A percentile compares a stretch with the other conserved stretches of the same genome.
These are phyloP conservation scores for Aspergillus arachidicola DNA, from an alignment of 2,329 filamentous ascomycete genomes.

Conservation along the genomic window DNA sequence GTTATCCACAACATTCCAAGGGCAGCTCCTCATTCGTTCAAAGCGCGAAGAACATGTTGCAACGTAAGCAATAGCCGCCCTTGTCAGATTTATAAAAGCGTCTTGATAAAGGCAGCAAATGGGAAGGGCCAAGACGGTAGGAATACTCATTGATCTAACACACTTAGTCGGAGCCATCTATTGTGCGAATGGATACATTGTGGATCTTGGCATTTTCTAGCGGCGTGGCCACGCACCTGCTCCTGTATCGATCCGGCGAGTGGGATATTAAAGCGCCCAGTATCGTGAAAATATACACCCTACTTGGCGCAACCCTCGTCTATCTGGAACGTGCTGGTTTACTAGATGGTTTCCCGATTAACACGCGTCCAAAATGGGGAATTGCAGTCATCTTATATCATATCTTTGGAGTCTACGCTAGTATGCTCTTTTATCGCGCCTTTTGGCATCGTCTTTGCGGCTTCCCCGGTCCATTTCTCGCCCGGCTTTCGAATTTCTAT, in stretches of 20 bases:
- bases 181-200: not conserved
- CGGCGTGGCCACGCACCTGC: not conserved
- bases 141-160: not conserved
- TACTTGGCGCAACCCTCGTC: not conserved
- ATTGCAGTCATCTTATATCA: not conserved
- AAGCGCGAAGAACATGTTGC: not conserved
- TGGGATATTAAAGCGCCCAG: not conserved
- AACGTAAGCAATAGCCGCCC: not conserved
- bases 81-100: not conserved
- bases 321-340: not conserved
- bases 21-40: not conserved
- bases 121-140: not conserved
- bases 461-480: slow-evolving; percentile 30
- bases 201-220: not conserved
- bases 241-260: not conserved
- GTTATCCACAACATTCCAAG: not conserved
- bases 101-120: not conserved
- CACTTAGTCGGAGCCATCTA: not conserved
- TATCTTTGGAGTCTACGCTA: not conserved
- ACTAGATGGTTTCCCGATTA: not conserved
- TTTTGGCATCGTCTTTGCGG: slow-evolving; percentile 28
- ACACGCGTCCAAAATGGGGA: not conserved
- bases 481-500: slow-evolving; percentile 26
- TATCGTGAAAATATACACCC: not conserved
- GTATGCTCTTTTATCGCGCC: slow-evolving; percentile 29